A percentile compares a stretch with the other conserved stretches of the same genome.
phyloP scores from a whole-genome alignment of 345 rosid species.

The Syzygium aromaticum region DNA sequence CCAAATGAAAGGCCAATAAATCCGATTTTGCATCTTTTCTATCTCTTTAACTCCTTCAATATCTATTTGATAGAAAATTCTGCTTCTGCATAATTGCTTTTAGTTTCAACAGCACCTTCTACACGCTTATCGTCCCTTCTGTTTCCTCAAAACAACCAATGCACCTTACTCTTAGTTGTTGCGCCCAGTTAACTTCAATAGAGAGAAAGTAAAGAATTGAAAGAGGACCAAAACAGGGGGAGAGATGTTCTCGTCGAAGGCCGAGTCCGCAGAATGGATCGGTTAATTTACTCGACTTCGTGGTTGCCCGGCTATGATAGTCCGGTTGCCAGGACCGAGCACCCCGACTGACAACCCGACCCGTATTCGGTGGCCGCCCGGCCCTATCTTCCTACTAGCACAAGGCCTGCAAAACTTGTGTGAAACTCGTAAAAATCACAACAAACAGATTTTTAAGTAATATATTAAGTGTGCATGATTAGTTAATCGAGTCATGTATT shows the following conservation, averaged over 20 bases:
- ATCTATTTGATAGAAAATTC: not conserved
- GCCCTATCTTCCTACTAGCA: not conserved
- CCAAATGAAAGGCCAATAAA: accelerated
- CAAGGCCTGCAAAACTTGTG: not conserved
- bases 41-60: not conserved
- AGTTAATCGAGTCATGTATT: not conserved
- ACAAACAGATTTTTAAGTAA: not conserved
- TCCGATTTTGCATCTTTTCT: not conserved
- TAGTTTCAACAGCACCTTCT: not conserved
- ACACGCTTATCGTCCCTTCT: not conserved
- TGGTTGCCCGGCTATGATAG: not conserved
- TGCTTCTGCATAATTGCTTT: not conserved
- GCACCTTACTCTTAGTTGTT: not conserved
- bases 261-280: not conserved
- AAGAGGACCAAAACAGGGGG: no score
- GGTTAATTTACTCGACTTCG: not conserved
- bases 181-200: not conserved
- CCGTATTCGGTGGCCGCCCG: not conserved
- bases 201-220: no score
- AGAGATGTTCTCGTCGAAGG: no score
- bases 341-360: not conserved
- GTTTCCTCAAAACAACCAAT: no score
- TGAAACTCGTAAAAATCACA: not conserved
- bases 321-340: not conserved
- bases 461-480: not conserved